Evolutionary conservation across 176 grass and related monocot species (phyloP), one percentile per base, ranked within the genome.

Genomic region (Stipa capillata): DNA sequence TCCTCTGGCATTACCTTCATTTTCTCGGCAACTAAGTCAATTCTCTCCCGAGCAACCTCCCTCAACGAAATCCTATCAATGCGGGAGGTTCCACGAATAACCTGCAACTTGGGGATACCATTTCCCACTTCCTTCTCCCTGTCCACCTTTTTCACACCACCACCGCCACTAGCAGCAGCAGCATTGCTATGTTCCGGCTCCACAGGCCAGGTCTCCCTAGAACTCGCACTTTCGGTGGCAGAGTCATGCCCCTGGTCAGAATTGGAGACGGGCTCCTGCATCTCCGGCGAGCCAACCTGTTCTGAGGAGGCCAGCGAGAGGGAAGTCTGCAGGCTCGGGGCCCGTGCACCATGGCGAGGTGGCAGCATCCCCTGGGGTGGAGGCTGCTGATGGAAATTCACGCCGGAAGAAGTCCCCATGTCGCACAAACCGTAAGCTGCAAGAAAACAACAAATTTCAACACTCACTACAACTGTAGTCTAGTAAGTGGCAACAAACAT

Each of bases 171-270:
- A 6, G 43, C 66, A 9, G 64, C 0, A 3, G 52, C 65, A 39
- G 86, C 82, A 17, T 60, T 85, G 28, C 84, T 51, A 33, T 84
- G 90, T 29, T 89, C 92, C 0, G 86, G 89, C 75, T 93, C 92
- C 4, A 34, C 72, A 0, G 97, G 92, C 92, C 92, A 99, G 7
- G 97, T 96, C 53, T 99, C 97, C 35, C 86, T 87, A 2, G 97
- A 99, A 42, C 97, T 99, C 2, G 92, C 97, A 15, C 97, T 99
- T 79, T 96, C 97, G 0, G 90, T 99, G 48, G 90, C 92, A 0
- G 97, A 99, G 72, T 99, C 97, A 2, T 95, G 88, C 15, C 88
- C 97, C 8, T 48, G 90, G 65, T 96, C 86, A 0, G 97, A 99
- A 64, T 99, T 99, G 1, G 92, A 99, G 28, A 64, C 82, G 0